Evolutionary conservation across 257 asterid species (phyloP).

Genomic region (Solanum sparsipilum): DNA sequence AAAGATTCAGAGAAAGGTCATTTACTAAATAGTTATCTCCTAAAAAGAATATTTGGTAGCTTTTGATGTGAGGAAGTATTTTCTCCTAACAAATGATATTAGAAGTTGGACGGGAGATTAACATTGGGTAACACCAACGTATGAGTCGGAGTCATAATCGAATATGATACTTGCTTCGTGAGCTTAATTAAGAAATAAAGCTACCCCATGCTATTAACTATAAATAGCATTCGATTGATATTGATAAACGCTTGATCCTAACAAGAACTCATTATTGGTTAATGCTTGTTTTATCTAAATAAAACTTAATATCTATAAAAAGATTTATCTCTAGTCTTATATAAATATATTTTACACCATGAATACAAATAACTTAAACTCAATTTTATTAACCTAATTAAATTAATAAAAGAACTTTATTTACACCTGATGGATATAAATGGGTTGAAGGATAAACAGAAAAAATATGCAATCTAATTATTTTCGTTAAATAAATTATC

Average conservation of each 20-base stretch:
- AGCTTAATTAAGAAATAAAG: no score
- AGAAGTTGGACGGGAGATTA: no score
- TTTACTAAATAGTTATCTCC: neutral
- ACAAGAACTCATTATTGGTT: neutral
- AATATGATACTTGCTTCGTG: no score
- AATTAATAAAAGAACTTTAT: neutral
- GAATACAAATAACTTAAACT: neutral
- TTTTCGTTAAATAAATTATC: neutral
- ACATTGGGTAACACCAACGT: no score
- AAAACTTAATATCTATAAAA: neutral
- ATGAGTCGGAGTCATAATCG: no score
- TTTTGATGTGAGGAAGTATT: accelerated
- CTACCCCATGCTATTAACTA: accelerated
- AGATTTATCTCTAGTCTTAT: neutral
- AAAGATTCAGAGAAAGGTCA: neutral
- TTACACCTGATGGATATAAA: neutral
- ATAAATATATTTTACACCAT: neutral
- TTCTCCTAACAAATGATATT: neutral
- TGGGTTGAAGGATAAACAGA: neutral
- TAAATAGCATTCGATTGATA: no score
- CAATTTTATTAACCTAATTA: neutral
- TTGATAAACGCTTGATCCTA: neutral
- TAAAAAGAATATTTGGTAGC: neutral
- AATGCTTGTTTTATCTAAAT: neutral
- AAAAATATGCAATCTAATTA: neutral